Evolutionary conservation across 2,329 filamentous ascomycete species (phyloP).

Genomic region (Alternaria brassicae): DNA sequence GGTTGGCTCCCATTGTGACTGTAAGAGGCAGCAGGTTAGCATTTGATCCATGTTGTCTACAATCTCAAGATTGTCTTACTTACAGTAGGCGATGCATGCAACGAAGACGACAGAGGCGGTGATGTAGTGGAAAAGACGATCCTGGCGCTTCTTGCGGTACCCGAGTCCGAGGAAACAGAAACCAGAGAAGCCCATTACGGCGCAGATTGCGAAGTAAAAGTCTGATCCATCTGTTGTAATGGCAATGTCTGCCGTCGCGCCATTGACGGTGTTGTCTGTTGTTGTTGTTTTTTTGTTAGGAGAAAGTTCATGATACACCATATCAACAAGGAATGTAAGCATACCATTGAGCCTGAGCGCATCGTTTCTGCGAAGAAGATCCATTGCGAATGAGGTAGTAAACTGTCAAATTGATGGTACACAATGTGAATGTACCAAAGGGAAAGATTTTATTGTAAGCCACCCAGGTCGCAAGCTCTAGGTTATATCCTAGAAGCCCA

Average conservation of each 20-base stretch:
- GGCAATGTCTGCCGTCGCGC: slow-evolving; percentile 59
- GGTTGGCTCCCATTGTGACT: slow-evolving; percentile 69
- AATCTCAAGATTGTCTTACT: neutral
- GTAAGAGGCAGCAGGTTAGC: neutral
- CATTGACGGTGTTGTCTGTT: slow-evolving; percentile 55
- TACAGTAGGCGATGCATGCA: slow-evolving; percentile 66
- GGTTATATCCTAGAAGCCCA: neutral
- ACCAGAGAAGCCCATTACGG: slow-evolving; percentile 64
- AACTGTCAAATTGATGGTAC: neutral
- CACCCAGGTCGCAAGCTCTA: neutral
- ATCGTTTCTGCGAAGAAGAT: slow-evolving; percentile 26
- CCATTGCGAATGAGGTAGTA: slow-evolving; percentile 8
- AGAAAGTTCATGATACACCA: neutral
- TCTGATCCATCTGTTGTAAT: slow-evolving; percentile 67
- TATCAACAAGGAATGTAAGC: neutral
- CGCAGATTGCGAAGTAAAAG: slow-evolving; percentile 68
- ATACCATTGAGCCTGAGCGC: slow-evolving; percentile 34
- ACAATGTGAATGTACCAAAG: neutral
- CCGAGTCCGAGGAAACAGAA: slow-evolving; percentile 62
- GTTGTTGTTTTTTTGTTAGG: slow-evolving; percentile 31
- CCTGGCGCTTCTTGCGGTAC: slow-evolving; percentile 60
- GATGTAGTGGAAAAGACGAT: slow-evolving; percentile 71
- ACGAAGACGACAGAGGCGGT: slow-evolving; percentile 65
- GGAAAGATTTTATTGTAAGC: neutral
- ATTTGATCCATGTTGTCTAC: neutral